Evolutionary conservation across 2,329 filamentous ascomycete genomes (phyloP), one percentile per base, ranked within the genome.

Genomic region (Phialophora expanda): DNA sequence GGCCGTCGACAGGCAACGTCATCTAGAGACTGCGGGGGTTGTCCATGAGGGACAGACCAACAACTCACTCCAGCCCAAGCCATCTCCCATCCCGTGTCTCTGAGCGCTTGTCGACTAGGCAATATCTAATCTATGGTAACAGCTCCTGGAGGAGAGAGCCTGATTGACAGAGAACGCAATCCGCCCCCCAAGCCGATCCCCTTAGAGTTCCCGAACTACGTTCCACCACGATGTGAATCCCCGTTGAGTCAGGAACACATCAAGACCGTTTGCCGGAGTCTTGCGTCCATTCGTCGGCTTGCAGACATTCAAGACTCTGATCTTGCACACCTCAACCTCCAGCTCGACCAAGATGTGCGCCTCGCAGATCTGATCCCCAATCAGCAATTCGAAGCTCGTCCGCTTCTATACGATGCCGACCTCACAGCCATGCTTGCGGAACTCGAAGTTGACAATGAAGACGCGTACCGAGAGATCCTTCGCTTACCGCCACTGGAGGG

Each of bases 381-480:
- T 55, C 74, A 75, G 56, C 65, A 69, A n/a, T 69, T 76, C n/a
- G 68, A 71, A 48, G 73, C 75, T n/a, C 70, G 78, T 2, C 77
- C 80, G 22, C 76, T 79, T 17, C 66, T 78, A 34, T 76, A 76
- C 30, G 74, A 74, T 28, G 69, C 76, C 17, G 71, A 72, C 28
- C 61, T 72, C 30, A 65, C 65, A 50, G 46, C 73, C 17, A 75
- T 74, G 61, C 67, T 75, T 46, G 41, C 64, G 53, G 87, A 89
- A 71, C 75, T 89, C 17, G 73, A 78, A 4, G 76, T 83, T 62
- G 81, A 83, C 38, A 87, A 87, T 67, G 81, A 85, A 64, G 83
- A 84, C 71, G 85, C 82, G 1, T 88, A 86, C 71, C 79, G 83
- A n/a, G 82, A 82, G 56, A 78, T 88, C 60, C 79, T 80, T 41